phyloP scores from a whole-genome alignment of 768 basidiomycete species.

The Suillus sp. region DNA sequence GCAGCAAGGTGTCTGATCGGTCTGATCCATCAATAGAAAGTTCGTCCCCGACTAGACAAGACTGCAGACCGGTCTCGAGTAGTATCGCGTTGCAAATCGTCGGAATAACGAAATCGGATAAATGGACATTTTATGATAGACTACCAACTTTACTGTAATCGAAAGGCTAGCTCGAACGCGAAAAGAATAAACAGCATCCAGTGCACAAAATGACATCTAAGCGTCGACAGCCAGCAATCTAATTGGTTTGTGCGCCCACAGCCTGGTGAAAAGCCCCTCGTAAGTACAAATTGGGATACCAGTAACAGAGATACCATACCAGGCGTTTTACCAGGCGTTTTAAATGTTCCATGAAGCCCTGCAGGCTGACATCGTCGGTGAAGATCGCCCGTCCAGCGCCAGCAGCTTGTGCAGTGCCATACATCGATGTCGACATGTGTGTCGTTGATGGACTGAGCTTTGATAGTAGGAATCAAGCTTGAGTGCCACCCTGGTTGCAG shows the following conservation, averaged over 20 bases:
- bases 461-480: conserved; percentile 95
- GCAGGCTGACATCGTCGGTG: conserved; percentile 97
- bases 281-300: neutral
- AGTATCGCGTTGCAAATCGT: neutral
- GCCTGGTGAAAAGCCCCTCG: conserved; percentile 41
- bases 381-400: conserved; percentile 90
- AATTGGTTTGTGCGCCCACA: conserved; percentile 68
- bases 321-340: too few species aligned
- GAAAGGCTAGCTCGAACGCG: neutral
- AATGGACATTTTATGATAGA: neutral
- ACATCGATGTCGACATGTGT: conserved; percentile 91
- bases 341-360: conserved; percentile 97
- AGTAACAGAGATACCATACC: conserved; percentile 44
- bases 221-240: too few species aligned
- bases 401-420: conserved; percentile 71
- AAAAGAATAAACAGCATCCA: neutral
- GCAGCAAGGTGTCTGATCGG: neutral
- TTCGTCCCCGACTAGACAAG: neutral
- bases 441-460: conserved; percentile 98
- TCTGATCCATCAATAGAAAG: neutral
- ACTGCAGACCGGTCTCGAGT: neutral
- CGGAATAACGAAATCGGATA: neutral
- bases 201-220: conserved; percentile 1
- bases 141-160: neutral
- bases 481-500: conserved; percentile 95